These are phyloP conservation scores for Ogataea ramenticola DNA, from an alignment of 805 yeast genomes.

Conservation along the genomic window DNA sequence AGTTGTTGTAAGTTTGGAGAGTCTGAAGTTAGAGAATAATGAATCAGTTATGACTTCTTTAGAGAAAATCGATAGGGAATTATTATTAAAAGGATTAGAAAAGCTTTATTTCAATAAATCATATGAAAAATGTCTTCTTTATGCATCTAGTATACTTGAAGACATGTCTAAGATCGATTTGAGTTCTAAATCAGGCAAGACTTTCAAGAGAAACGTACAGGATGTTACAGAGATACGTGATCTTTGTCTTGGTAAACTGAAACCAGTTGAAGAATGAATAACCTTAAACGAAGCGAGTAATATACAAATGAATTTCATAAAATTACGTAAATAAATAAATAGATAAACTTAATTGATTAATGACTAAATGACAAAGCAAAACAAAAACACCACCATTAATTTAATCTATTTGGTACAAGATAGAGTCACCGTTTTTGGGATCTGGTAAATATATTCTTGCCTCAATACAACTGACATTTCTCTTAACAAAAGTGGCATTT, in stretches of 20 bases:
- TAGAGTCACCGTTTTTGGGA: too few species aligned
- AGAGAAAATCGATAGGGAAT: slow-evolving; percentile 48
- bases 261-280: too few species aligned
- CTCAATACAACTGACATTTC: slow-evolving; percentile 44
- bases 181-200: slow-evolving; percentile 28
- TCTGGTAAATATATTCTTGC: slow-evolving; percentile 28
- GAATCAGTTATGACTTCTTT: slow-evolving; percentile 6
- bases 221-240: slow-evolving; percentile 42
- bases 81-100: slow-evolving; percentile 54
- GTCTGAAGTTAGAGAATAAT: background rate
- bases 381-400: too few species aligned
- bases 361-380: background rate
- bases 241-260: slow-evolving; percentile 26
- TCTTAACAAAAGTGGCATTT: slow-evolving; percentile 28
- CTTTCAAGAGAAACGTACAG: slow-evolving; percentile 40
- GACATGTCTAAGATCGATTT: slow-evolving; percentile 17
- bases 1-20: background rate
- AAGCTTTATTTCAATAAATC: slow-evolving; percentile 49
- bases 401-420: too few species aligned
- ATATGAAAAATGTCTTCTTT: slow-evolving; percentile 43
- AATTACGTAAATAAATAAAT: too few species aligned
- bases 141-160: slow-evolving; percentile 28
- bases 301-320: too few species aligned
- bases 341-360: background rate
- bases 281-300: too few species aligned